A percentile compares a stretch with the other conserved stretches of the same genome.
Evolutionary conservation across 164 flowering plant genomes (phyloP).

Genomic region (Dillenia turbinata): DNA sequence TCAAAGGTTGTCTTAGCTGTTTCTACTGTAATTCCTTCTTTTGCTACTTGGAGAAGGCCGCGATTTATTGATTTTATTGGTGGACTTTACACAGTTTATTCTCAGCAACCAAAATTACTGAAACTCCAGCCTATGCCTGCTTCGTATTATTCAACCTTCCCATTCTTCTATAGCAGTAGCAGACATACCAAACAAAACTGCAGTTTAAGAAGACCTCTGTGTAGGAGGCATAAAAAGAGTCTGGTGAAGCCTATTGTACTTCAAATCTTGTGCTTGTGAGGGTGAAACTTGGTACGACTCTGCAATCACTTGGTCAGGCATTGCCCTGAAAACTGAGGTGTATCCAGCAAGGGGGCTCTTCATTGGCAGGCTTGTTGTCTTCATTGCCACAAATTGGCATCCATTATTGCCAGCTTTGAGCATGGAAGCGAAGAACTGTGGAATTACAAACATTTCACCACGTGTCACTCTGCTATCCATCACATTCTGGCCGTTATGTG

Average conservation of each 20-base stretch:
- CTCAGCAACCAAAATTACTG: no score
- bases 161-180: no score
- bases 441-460: conserved; percentile 37
- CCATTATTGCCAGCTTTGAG: conserved; percentile 30
- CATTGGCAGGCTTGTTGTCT: conserved; percentile 30
- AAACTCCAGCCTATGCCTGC: no score
- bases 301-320: conserved; percentile 31
- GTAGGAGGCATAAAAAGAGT: conserved; percentile 24
- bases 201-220: conserved; percentile 3
- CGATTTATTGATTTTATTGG: no score
- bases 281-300: conserved; percentile 29
- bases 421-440: conserved; percentile 32
- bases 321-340: conserved; percentile 29
- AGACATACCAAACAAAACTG: neutral
- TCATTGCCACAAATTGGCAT: conserved; percentile 36
- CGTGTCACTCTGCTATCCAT: conserved; percentile 23
- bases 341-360: conserved; percentile 26
- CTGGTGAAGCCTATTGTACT: conserved; percentile 27
- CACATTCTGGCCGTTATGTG: conserved; percentile 14
- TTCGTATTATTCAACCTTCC: no score
- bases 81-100: no score
- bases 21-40: no score
- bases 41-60: no score
- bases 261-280: conserved; percentile 29
- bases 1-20: no score